A percentile compares a stretch with the other conserved stretches of the same genome.
phyloP scores from a whole-genome alignment of 129 eudicot species.

The Glebionis coronaria region DNA sequence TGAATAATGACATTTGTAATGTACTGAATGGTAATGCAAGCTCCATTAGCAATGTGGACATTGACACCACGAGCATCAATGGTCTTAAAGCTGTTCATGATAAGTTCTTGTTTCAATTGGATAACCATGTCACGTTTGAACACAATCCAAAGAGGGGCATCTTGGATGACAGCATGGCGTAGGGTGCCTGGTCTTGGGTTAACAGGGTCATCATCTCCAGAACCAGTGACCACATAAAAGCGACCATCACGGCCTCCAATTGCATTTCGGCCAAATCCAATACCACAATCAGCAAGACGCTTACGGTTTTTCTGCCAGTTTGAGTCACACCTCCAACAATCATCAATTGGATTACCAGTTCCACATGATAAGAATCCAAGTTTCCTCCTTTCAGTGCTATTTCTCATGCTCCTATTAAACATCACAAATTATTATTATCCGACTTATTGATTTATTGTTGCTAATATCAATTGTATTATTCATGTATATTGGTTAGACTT shows the following conservation, averaged over 20 bases:
- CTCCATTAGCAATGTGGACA: constrained; percentile 89
- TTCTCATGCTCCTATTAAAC: constrained; percentile 59
- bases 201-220: constrained; percentile 75
- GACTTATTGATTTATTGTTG: no score
- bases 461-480: no score
- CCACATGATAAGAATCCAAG: constrained; percentile 88
- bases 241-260: constrained; percentile 92
- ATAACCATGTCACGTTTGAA: constrained; percentile 91
- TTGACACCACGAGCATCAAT: constrained; percentile 94
- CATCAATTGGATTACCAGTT: constrained; percentile 88
- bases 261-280: constrained; percentile 90
- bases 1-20: constrained; percentile 81
- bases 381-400: constrained; percentile 83
- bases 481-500: no score
- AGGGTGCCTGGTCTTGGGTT: constrained; percentile 85
- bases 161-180: constrained; percentile 89
- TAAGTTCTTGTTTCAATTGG: constrained; percentile 74
- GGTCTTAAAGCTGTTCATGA: constrained; percentile 94
- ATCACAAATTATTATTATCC: neutral
- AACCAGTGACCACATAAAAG: constrained; percentile 74
- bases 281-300: constrained; percentile 89
- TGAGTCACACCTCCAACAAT: constrained; percentile 92
- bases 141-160: constrained; percentile 79
- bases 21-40: constrained; percentile 75
- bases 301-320: constrained; percentile 88